Percentiles rank a stretch among this genome's conserved stretches.
Evolutionary conservation across 352 stramenopile species (phyloP).

Genomic region (Pythium sp.): DNA sequence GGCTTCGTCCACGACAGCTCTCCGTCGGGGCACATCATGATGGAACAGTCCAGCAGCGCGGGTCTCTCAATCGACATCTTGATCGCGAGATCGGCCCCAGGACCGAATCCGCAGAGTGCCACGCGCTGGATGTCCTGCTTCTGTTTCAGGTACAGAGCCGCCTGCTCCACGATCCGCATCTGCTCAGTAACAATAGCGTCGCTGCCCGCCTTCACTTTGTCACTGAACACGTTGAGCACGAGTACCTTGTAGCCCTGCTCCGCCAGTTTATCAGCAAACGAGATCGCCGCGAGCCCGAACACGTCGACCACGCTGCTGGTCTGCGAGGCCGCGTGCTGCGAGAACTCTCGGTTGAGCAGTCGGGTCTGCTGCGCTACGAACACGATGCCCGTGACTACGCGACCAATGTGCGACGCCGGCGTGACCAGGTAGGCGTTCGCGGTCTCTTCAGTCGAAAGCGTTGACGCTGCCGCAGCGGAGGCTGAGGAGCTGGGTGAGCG

Average conservation of each 20-base stretch:
- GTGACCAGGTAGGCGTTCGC: slow-evolving; percentile 69
- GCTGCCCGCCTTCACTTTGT: slow-evolving; percentile 12
- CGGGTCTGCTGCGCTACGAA: slow-evolving; percentile 47
- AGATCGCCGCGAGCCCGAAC: slow-evolving; percentile 58
- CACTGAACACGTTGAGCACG: slow-evolving; percentile 48
- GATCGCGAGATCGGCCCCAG: slow-evolving; percentile 66
- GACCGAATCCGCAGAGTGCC: slow-evolving; percentile 59
- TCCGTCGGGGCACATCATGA: slow-evolving; percentile 72
- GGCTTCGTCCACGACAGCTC: slow-evolving; percentile 27
- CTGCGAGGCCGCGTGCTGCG: slow-evolving; percentile 4
- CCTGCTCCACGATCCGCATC: slow-evolving; percentile 38
- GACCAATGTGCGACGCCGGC: slow-evolving; percentile 71
- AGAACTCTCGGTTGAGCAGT: slow-evolving; percentile 30
- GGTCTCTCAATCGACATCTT: slow-evolving; percentile 50
- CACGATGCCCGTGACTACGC: slow-evolving; percentile 82
- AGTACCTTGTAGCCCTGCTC: slow-evolving; percentile 89
- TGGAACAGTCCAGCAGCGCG: slow-evolving; percentile 51
- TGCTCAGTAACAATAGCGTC: slow-evolving; percentile 20
- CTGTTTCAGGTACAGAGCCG: slow-evolving; percentile 56
- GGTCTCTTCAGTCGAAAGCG: slow-evolving; percentile 11
- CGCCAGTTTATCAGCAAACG: slow-evolving; percentile 84
- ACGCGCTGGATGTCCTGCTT: slow-evolving; percentile 77
- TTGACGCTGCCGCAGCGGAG: background rate
- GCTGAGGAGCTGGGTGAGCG: slow-evolving; percentile 3
- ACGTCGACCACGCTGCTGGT: slow-evolving; percentile 19